phyloP scores from a whole-genome alignment of 1,139 yeast species.

The Pneumocystis canis region DNA sequence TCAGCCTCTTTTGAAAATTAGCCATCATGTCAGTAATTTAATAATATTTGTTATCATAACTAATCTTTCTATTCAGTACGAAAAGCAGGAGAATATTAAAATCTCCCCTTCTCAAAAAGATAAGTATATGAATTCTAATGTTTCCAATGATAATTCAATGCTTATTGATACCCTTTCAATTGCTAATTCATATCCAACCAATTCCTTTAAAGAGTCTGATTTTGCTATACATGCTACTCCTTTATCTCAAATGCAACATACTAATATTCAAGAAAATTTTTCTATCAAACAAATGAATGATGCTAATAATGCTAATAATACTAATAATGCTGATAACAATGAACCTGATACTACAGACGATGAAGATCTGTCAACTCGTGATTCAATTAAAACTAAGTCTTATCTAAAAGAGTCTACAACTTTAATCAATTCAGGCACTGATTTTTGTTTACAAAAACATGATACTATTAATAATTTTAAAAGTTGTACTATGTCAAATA shows the following conservation, averaged over 20 bases:
- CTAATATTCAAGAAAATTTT: not conserved
- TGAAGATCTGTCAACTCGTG: not conserved
- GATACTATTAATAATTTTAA: not conserved
- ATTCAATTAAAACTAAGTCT: not conserved
- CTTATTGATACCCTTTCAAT: not conserved
- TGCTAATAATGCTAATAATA: not conserved
- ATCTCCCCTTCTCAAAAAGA: not conserved
- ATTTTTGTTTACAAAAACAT: not conserved
- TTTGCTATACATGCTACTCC: not conserved
- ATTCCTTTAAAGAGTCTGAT: not conserved
- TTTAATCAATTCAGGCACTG: not conserved
- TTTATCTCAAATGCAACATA: not conserved
- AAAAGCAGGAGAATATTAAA: not conserved
- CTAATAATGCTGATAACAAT: too few species aligned
- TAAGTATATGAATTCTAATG: not conserved
- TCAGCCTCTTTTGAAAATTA: constrained; percentile 12
- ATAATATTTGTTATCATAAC: not conserved
- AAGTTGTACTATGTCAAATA: not conserved
- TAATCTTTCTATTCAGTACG: not conserved
- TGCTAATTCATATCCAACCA: not conserved
- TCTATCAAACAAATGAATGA: not conserved
- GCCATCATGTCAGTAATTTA: not conserved
- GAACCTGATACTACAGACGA: not conserved
- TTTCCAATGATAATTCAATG: not conserved
- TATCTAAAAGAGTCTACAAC: not conserved